Percentiles rank a stretch among this genome's conserved stretches.
These are phyloP conservation scores for Populus hybrid DNA, from an alignment of 441 rosid species.

Conservation along the genomic window DNA sequence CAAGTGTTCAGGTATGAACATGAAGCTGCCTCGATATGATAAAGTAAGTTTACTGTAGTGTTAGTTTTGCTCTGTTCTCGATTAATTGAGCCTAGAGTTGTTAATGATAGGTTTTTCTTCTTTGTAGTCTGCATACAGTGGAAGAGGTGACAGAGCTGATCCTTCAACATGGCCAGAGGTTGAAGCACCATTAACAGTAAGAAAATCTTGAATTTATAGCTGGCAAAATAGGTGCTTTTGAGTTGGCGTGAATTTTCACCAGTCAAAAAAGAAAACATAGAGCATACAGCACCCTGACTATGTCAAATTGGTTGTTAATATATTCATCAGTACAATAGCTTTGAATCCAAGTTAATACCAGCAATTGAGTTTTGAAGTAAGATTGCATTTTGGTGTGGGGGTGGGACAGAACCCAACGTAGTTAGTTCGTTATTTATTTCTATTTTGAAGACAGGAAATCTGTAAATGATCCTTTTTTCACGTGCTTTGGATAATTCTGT, in stretches of 20 bases:
- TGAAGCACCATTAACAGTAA: slow-evolving; percentile 85
- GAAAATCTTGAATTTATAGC: slow-evolving; percentile 16
- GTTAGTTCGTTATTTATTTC: neutral
- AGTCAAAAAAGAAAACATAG: neutral
- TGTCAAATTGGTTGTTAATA: neutral
- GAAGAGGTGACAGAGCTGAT: slow-evolving; percentile 92
- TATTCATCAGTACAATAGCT: too few relatives aligned
- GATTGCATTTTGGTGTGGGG: neutral
- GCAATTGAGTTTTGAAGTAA: neutral
- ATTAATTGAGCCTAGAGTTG: slow-evolving; percentile 3
- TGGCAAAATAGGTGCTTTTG: neutral
- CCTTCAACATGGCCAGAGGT: slow-evolving; percentile 81
- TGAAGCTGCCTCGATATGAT: slow-evolving; percentile 90
- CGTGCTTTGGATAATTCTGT: slow-evolving; percentile 20
- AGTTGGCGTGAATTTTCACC: neutral
- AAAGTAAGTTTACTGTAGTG: slow-evolving; percentile 46
- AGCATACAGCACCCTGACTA: neutral
- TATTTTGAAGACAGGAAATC: neutral
- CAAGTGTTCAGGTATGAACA: slow-evolving; percentile 62
- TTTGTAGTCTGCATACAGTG: slow-evolving; percentile 81
- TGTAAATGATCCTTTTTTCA: neutral
- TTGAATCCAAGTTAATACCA: neutral
- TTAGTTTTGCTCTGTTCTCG: slow-evolving; percentile 4
- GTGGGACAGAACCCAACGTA: neutral
- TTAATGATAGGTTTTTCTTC: slow-evolving; percentile 12